phyloP scores from a whole-genome alignment of 257 asterid species.

The Agastache rugosa region DNA sequence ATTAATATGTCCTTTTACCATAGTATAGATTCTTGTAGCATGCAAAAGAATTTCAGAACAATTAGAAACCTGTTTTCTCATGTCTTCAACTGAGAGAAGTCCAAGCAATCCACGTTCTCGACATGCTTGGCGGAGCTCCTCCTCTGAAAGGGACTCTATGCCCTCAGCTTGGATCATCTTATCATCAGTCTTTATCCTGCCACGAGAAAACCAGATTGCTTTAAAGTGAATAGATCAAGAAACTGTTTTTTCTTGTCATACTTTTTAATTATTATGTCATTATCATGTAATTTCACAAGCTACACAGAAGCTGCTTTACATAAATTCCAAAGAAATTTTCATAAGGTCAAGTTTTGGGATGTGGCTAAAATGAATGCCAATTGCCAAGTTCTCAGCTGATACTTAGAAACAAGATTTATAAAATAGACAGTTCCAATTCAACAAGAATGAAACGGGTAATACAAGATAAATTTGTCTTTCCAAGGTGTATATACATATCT shows the following conservation, averaged over 20 bases:
- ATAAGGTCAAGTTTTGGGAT: neutral
- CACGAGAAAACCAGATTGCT: conserved; percentile 25
- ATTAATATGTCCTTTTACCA: conserved; percentile 23
- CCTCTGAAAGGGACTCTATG: conserved; percentile 87
- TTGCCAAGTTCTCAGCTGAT: neutral
- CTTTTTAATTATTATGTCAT: neutral
- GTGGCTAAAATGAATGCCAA: neutral
- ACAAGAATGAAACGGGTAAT: neutral
- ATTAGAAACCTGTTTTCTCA: conserved; percentile 87
- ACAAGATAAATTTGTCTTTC: neutral
- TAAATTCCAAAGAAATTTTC: conserved; percentile 5
- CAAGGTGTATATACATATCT: neutral
- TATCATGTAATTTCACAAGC: conserved; percentile 12
- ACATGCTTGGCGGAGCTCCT: conserved; percentile 97
- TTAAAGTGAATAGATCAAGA: conserved; percentile 22
- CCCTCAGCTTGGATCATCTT: conserved; percentile 93
- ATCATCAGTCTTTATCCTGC: conserved; percentile 89
- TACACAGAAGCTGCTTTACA: neutral
- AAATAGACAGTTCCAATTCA: neutral
- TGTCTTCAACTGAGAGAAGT: conserved; percentile 84
- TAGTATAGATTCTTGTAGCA: conserved; percentile 16
- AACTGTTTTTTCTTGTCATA: conserved; percentile 23
- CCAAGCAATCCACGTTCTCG: conserved; percentile 97
- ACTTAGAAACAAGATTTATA: conserved; percentile 4
- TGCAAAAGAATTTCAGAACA: conserved; percentile 17